Percentiles rank a stretch among this genome's conserved stretches.
Conservation (phyloP, 495 filamentous ascomycete species). For the Annulohypoxylon stygium region DNA sequence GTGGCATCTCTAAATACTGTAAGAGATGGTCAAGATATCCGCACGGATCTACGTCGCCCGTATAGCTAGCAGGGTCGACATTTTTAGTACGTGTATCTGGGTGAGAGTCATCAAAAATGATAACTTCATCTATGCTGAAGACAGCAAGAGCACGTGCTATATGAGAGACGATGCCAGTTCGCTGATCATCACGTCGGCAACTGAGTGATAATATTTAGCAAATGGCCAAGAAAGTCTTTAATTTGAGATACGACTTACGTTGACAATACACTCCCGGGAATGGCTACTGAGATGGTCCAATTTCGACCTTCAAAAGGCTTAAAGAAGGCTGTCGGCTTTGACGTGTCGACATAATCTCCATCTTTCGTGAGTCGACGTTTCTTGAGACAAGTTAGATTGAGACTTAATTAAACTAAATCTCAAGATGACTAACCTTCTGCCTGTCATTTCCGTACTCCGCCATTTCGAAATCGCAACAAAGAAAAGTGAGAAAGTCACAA, state of each 20-base stretch:
- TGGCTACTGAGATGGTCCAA: slow-evolving; percentile 64
- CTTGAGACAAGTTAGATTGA: slow-evolving; percentile 43
- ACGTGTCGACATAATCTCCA: slow-evolving; percentile 50
- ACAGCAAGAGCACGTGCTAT: slow-evolving; percentile 80
- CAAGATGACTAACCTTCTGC: slow-evolving; percentile 46
- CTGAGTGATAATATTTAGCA: slow-evolving; percentile 41
- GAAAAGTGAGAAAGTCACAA: neutral
- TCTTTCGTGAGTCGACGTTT: slow-evolving; percentile 59
- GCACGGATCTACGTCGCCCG: slow-evolving; percentile 72
- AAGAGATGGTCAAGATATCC: slow-evolving; percentile 80
- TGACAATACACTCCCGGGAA: slow-evolving; percentile 62
- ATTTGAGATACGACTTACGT: slow-evolving; percentile 54
- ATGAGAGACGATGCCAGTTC: slow-evolving; percentile 72
- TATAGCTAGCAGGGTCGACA: slow-evolving; percentile 66
- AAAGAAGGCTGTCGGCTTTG: slow-evolving; percentile 54
- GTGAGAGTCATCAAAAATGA: slow-evolving; percentile 76
- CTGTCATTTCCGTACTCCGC: slow-evolving; percentile 49
- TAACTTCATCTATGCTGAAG: slow-evolving; percentile 82
- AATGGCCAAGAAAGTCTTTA: neutral
- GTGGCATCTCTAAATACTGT: slow-evolving; percentile 80
- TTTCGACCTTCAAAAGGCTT: slow-evolving; percentile 55
- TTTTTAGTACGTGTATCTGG: slow-evolving; percentile 54
- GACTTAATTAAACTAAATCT: slow-evolving; percentile 3
- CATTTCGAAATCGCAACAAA: slow-evolving; percentile 32
- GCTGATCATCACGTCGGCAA: slow-evolving; percentile 70